These are phyloP conservation scores for Pseudovirgaria hyperparasitica DNA, from an alignment of 2,329 filamentous ascomycete genomes.

Conservation along the genomic window DNA sequence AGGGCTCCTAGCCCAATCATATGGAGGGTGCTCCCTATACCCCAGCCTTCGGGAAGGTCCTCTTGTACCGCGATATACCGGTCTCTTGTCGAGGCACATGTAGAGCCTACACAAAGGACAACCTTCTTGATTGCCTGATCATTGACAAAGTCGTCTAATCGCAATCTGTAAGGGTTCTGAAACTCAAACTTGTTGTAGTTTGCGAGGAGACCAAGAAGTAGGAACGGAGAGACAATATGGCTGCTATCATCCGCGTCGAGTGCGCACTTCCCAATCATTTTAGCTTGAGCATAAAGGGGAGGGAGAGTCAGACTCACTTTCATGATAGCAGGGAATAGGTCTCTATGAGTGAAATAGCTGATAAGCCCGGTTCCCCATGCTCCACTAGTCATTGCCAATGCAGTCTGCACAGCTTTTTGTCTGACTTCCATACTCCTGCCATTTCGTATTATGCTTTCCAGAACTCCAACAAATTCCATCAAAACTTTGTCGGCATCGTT, in stretches of 20 bases:
- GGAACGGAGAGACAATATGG: constrained; percentile 59
- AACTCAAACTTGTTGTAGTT: constrained; percentile 99
- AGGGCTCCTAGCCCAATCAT: constrained; percentile 76
- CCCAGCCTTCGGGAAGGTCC: constrained; percentile 84
- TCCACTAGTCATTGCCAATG: constrained; percentile 77
- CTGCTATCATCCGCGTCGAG: constrained; percentile 58
- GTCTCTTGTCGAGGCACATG: constrained; percentile 54
- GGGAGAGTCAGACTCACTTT: constrained; percentile 45
- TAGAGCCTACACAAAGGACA: constrained; percentile 59
- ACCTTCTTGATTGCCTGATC: constrained; percentile 76
- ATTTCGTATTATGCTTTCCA: constrained; percentile 74
- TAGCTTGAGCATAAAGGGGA: constrained; percentile 3
- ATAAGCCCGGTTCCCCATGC: constrained; percentile 90
- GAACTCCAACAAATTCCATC: constrained; percentile 69
- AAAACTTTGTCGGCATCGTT: constrained; percentile 80
- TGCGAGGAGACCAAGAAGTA: constrained; percentile 71
- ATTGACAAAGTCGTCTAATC: constrained; percentile 91
- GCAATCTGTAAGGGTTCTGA: constrained; percentile 87
- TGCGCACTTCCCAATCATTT: constrained; percentile 48
- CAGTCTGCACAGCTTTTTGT: constrained; percentile 66
- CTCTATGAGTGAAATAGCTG: constrained; percentile 88
- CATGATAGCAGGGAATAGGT: constrained; percentile 88
- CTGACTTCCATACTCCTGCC: constrained; percentile 60
- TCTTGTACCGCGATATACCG: constrained; percentile 80
- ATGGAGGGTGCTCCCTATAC: constrained; percentile 62